Evolutionary conservation across 768 basidiomycete species (phyloP).

Genomic region (Galerina sulciceps): DNA sequence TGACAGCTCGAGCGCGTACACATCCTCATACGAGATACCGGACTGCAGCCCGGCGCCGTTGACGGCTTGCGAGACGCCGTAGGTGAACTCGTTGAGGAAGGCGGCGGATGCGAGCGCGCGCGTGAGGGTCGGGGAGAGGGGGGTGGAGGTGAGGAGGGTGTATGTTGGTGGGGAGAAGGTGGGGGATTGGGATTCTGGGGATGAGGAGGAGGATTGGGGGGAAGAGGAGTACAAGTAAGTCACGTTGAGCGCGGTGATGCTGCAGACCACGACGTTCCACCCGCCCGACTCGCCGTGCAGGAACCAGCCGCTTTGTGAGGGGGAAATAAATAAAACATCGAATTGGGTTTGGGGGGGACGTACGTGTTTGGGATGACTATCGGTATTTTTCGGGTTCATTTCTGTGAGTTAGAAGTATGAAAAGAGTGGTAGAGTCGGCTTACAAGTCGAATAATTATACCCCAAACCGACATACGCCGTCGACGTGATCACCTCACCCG

Average conservation of each 20-base stretch:
- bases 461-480: slow-evolving; percentile 1
- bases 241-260: slow-evolving; percentile 2
- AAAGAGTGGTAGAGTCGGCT: not conserved
- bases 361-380: slow-evolving; percentile 4
- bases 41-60: not conserved
- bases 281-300: not conserved
- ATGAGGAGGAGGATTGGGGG: not conserved
- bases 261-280: slow-evolving; percentile 9
- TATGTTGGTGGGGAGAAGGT: no score
- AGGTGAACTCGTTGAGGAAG: not conserved
- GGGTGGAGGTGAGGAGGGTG: no score
- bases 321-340: no score
- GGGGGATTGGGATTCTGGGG: no score
- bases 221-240: not conserved
- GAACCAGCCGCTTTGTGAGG: slow-evolving; percentile 8
- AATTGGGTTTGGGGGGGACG: not conserved
- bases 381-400: no score
- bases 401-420: not conserved
- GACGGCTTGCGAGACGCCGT: not conserved
- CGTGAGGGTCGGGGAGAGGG: no score
- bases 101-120: not conserved
- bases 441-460: not conserved
- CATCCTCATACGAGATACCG: not conserved
- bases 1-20: slow-evolving; percentile 1
- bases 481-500: not conserved